phyloP scores from a whole-genome alignment of 2,329 filamentous ascomycete genomes.

The Phaeosphaeria sp. region DNA sequence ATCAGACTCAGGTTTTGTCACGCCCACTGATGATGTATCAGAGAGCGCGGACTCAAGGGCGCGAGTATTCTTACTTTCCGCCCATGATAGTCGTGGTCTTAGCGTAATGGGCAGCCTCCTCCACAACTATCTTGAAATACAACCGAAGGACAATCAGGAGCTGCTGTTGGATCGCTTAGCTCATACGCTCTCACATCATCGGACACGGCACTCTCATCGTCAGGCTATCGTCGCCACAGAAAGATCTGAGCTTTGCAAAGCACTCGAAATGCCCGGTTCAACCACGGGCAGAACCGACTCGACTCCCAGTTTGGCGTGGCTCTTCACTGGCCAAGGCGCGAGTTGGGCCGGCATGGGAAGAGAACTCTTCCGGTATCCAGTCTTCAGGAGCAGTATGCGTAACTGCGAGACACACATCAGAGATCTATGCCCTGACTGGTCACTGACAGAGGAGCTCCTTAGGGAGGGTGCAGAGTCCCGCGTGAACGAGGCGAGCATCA shows the following conservation, averaged over 20 bases:
- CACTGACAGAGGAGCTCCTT: conserved; percentile 17
- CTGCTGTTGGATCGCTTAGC: conserved; percentile 18
- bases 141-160: background rate
- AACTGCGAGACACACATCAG: background rate
- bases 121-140: conserved; percentile 13
- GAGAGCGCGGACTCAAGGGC: background rate
- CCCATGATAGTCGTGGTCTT: conserved; percentile 16
- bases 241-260: conserved; percentile 2
- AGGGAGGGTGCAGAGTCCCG: conserved; percentile 8
- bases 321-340: conserved; percentile 55
- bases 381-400: conserved; percentile 5
- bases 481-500: conserved; percentile 16
- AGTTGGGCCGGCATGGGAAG: conserved; percentile 52
- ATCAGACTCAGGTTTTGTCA: conserved; percentile 12
- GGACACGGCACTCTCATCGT: conserved; percentile 8
- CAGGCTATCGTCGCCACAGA: conserved; percentile 3
- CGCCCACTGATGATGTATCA: conserved; percentile 5
- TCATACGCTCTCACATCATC: conserved; percentile 26
- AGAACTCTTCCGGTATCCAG: conserved; percentile 36
- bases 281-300: background rate
- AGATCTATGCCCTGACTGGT: conserved; percentile 5
- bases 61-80: conserved; percentile 18
- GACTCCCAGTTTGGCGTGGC: conserved; percentile 15
- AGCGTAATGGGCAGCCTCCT: conserved; percentile 19
- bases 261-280: background rate